Evolutionary conservation across 768 basidiomycete species (phyloP), one percentile per base, ranked within the genome.

Genomic region (Termitomyces sp.): DNA sequence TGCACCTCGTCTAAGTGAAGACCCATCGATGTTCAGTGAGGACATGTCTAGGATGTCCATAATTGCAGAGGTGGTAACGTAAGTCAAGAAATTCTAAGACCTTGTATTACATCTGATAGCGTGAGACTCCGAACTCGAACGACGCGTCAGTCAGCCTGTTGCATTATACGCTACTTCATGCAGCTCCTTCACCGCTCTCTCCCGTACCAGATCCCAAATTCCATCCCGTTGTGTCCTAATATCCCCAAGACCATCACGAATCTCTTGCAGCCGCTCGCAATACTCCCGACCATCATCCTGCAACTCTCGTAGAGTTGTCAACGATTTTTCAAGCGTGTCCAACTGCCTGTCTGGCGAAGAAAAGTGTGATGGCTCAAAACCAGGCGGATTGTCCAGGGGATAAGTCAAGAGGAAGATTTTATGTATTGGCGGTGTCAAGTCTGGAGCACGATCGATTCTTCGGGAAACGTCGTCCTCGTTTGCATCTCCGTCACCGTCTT

Each of bases 201-300:
- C 83, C 57, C 92, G 81, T 52, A 92, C 86, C 67, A 85, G 70
- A 57, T 84, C 80, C 92, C 92, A 94, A 20, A 94, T 79, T 10
- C 79, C 75, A 66, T 87, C 79, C 55, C 91, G 76, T 67, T 92
- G 89, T 2, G 80, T 79, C 55, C 85, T 75, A 32, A 88, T 81
- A 62, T 89, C 86, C 5, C 92, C 92, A 55, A 94, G 69, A 2
- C 84, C 84, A 62, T 94, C 90, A 54, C 92, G 73, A 54, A 94
- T 90, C 68, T 94, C 92, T 65, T 89, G 83, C 54, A 94, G 71
- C 28, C 92, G 81, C 66, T 93, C 92, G 5, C 88, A 84, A 66
- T 94, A 94, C 70, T 94, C 92, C 46, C 90, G 77, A 5, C 88
- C 88, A 63, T 94, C 92, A 65, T 94, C 92, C 62, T 90, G 87